These are phyloP conservation scores for Porcisia deanei DNA, from an alignment of 208 protist species.

Conservation along the genomic window DNA sequence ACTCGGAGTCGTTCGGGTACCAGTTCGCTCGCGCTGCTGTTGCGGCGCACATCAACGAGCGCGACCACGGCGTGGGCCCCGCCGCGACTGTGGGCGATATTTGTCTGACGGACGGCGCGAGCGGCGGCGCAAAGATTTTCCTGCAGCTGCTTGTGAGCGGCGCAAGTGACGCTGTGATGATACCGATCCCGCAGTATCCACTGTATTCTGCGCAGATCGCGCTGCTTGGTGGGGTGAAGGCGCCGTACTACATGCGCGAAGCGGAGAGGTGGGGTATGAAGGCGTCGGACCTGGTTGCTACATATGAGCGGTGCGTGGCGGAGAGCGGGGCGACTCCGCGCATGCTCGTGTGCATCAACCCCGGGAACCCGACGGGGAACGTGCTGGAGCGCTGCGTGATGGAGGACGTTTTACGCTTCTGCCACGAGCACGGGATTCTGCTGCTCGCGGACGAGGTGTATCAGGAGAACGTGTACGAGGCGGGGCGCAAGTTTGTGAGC, in stretches of 20 bases:
- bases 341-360: conserved; percentile 98
- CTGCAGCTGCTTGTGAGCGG: conserved; percentile 85
- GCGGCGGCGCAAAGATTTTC: conserved; percentile 83
- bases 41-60: conserved; percentile 93
- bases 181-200: conserved; percentile 99
- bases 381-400: conserved; percentile 82
- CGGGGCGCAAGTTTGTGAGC: conserved; percentile 92
- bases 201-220: conserved; percentile 98
- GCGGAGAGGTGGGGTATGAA: conserved; percentile 88
- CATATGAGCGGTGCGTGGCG: conserved; percentile 55
- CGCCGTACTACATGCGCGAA: conserved; percentile 97
- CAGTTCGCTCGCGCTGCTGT: conserved; percentile 89
- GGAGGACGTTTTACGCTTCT: conserved; percentile 77
- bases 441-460: conserved; percentile 99
- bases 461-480: conserved; percentile 97
- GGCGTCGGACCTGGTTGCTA: conserved; percentile 59
- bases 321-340: conserved; percentile 82
- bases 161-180: conserved; percentile 85
- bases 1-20: conserved; percentile 95
- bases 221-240: conserved; percentile 88
- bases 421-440: conserved; percentile 77
- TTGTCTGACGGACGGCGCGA: conserved; percentile 98
- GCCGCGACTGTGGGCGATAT: conserved; percentile 45
- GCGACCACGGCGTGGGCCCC: conserved; percentile 84
- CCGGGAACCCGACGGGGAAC: conserved; percentile 98